Evolutionary conservation across 2,329 filamentous ascomycete genomes (phyloP).

Genomic region (Penicillium paneum): DNA sequence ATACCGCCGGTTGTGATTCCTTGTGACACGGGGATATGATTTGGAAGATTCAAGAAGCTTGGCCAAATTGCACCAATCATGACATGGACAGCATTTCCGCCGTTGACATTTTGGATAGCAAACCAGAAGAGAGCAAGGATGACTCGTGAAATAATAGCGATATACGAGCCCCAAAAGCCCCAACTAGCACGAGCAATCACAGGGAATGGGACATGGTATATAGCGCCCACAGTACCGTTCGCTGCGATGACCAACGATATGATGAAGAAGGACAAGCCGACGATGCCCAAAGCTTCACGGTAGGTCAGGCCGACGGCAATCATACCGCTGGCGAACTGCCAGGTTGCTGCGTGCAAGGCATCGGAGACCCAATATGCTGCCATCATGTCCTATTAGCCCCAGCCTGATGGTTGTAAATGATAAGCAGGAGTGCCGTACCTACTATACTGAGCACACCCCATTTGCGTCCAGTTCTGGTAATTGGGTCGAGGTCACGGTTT

Average conservation of each 20-base stretch:
- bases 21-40: slow-evolving; percentile 40
- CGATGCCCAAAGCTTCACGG: slow-evolving; percentile 50
- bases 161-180: slow-evolving; percentile 57
- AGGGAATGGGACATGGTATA: slow-evolving; percentile 55
- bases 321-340: slow-evolving; percentile 53
- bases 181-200: slow-evolving; percentile 56
- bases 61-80: slow-evolving; percentile 55
- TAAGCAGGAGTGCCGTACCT: slow-evolving; percentile 14
- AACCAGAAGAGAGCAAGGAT: slow-evolving; percentile 62
- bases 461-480: slow-evolving; percentile 43
- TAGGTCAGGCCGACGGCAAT: slow-evolving; percentile 54
- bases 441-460: slow-evolving; percentile 49
- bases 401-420: neutral
- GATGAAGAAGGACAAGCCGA: slow-evolving; percentile 52
- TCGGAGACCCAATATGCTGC: slow-evolving; percentile 53
- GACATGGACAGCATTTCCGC: slow-evolving; percentile 52
- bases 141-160: slow-evolving; percentile 53
- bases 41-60: slow-evolving; percentile 36
- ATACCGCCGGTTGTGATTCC: slow-evolving; percentile 49
- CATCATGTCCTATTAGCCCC: neutral
- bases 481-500: slow-evolving; percentile 51
- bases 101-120: slow-evolving; percentile 64
- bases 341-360: slow-evolving; percentile 53
- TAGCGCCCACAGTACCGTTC: slow-evolving; percentile 55
- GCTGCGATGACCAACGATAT: slow-evolving; percentile 59